Percentiles rank a stretch among this genome's conserved stretches.
Conservation (phyloP, 805 yeast species). For the Metschnikowia cubensis region DNA sequence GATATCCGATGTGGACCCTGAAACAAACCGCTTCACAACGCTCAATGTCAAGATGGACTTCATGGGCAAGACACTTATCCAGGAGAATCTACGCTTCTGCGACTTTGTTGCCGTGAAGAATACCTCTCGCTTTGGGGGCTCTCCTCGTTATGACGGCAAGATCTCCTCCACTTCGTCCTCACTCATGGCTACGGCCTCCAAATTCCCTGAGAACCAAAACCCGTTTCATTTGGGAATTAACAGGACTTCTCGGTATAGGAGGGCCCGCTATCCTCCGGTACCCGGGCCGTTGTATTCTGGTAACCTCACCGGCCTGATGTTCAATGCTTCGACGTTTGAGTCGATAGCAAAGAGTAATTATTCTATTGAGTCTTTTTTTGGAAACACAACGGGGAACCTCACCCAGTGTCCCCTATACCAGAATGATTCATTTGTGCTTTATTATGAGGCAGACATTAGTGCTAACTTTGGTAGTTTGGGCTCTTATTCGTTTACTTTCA, state of each 20-base stretch:
- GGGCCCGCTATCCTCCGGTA: not conserved
- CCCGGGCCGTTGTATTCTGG: not conserved
- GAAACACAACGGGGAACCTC: conserved; percentile 25
- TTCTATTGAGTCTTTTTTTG: conserved; percentile 20
- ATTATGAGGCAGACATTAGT: conserved; percentile 37
- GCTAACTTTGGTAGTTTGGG: conserved; percentile 42
- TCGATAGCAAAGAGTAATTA: conserved; percentile 15
- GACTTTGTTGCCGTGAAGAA: conserved; percentile 36
- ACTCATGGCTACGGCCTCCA: conserved; percentile 1
- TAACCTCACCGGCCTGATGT: not conserved
- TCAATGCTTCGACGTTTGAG: not conserved
- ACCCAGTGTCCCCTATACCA: conserved; percentile 35
- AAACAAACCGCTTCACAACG: conserved; percentile 47
- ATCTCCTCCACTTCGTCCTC: not conserved
- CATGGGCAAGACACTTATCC: conserved; percentile 38
- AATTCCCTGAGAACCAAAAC: conserved; percentile 2
- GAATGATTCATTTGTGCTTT: conserved; percentile 34
- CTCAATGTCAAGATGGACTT: conserved; percentile 43
- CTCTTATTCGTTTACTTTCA: conserved; percentile 40
- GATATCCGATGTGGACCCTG: conserved; percentile 41
- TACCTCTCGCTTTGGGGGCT: conserved; percentile 22
- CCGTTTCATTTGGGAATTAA: not conserved
- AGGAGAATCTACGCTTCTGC: conserved; percentile 43
- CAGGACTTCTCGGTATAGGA: not conserved
- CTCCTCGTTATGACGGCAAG: conserved; percentile 24